Base-by-base conservation (phyloP, 768 basidiomycete species). In the Phlebiopsis flavidoalba region DNA sequence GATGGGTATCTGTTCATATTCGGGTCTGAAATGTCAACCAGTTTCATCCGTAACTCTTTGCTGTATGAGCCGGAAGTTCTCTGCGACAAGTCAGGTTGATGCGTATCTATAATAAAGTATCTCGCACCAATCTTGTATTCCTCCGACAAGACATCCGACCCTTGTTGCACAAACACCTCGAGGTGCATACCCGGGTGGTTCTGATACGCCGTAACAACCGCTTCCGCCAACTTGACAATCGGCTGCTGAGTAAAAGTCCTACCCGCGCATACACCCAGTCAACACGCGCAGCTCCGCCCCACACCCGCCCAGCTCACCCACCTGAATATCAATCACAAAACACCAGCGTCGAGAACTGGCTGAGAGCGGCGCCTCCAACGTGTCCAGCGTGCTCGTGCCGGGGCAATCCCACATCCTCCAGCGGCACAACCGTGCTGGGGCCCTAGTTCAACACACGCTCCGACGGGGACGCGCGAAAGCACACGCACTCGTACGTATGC, bases 341-440 rank as follows among this genome's bases (percentile, higher is more conserved):
- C 57, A 98, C 85, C 67, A 98, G 81, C 2, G 89, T 87, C 1
- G 91, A 81, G 67, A 97, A 93, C 33, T 90, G 82, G 48, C 86
- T 83, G 40, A 97, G 40, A 97, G 80, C 8, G 89, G 83, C 8
- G 83, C 80, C 21, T 84, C 87, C 11, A 96, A 80, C n/a, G 86
- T 83, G 22, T 93, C 89, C 12, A 89, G 82, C 4, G 92, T 86
- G 58, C 87, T 83, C 61, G 88, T 93, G 24, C 91, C 91, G 0
- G 95, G 96, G 66, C 93, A 93, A 69, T 97, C 95, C 93, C 93
- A 97, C 70, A 98, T 85, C 71, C n/a, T 97, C 92, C 40, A 98
- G 83, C 0, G 94, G 93, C 63, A 97, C 87, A 64, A 96, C 86
- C 46, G 94, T 89, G 74, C 95, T 97, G 72, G 50, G 64, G 59